These are phyloP conservation scores for Quercus lobata DNA, from an alignment of 331 rosid genomes.

Conservation along the genomic window DNA sequence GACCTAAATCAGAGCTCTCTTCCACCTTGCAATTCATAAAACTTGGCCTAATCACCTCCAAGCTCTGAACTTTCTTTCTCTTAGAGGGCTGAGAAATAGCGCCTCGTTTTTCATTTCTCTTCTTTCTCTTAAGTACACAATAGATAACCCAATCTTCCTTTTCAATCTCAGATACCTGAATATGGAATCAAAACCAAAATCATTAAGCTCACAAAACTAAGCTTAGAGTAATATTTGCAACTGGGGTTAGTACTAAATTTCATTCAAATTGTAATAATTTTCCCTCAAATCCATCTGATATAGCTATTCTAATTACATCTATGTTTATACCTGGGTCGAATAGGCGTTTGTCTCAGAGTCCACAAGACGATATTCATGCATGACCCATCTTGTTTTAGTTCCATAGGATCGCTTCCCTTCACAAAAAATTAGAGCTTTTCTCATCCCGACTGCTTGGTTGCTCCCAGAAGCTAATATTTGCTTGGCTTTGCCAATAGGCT, in stretches of 20 bases:
- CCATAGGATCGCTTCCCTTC: not conserved
- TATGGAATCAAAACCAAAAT: not conserved
- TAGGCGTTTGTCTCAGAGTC: not conserved
- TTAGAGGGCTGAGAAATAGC: not conserved
- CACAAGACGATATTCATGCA: constrained; percentile 48
- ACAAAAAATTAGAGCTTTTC: constrained; percentile 36
- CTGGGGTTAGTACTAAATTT: not conserved
- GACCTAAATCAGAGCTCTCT: not conserved
- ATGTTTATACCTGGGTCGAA: constrained; percentile 22
- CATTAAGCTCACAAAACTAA: not conserved
- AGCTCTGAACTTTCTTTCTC: constrained; percentile 8
- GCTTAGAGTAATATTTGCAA: not conserved
- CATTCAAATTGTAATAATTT: not conserved
- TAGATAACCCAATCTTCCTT: constrained; percentile 35
- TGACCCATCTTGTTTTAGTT: constrained; percentile 42
- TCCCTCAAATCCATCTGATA: not conserved
- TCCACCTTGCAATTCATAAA: constrained; percentile 17
- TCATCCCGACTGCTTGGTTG: constrained; percentile 25
- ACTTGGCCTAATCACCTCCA: constrained; percentile 1
- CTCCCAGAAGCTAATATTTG: not conserved
- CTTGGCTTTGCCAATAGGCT: not conserved
- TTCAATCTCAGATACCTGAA: constrained; percentile 2
- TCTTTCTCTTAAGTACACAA: constrained; percentile 37
- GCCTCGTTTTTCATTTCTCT: constrained; percentile 4
- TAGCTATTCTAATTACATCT: not conserved